phyloP scores from a whole-genome alignment of 1,284 basidiomycete genomes.

The Wolfiporia cocos region DNA sequence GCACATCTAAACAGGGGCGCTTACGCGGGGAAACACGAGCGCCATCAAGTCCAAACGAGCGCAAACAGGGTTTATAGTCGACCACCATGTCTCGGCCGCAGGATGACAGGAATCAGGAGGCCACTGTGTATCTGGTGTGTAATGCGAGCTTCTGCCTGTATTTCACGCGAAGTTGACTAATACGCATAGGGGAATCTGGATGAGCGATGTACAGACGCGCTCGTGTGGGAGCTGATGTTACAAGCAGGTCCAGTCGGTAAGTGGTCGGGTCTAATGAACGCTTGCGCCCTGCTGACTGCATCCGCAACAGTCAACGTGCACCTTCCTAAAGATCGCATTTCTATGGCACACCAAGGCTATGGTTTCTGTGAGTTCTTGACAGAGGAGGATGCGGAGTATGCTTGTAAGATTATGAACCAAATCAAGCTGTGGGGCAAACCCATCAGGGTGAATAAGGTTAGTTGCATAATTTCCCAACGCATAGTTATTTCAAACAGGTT shows the following conservation, averaged over 20 bases:
- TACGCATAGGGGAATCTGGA: constrained; percentile 87
- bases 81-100: constrained; percentile 72
- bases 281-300: constrained; percentile 5
- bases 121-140: constrained; percentile 86
- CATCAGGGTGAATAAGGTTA: constrained; percentile 92
- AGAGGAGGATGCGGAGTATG: constrained; percentile 98
- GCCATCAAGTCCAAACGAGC: constrained; percentile 12
- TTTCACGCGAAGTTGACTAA: neutral
- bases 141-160: neutral
- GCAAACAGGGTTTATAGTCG: constrained; percentile 11
- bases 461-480: constrained; percentile 1
- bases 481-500: neutral
- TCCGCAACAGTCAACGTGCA: constrained; percentile 82
- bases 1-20: too few species aligned
- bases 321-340: constrained; percentile 99
- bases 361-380: constrained; percentile 99
- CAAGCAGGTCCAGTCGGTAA: constrained; percentile 95
- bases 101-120: constrained; percentile 93
- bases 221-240: constrained; percentile 98
- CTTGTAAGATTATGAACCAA: constrained; percentile 99
- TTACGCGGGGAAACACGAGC: too few species aligned
- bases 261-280: constrained; percentile 24
- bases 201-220: constrained; percentile 88
- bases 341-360: constrained; percentile 97
- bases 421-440: constrained; percentile 99